Base-by-base conservation (phyloP, 2,329 filamentous ascomycete genomes). In the Simplicillium aogashimaense region DNA sequence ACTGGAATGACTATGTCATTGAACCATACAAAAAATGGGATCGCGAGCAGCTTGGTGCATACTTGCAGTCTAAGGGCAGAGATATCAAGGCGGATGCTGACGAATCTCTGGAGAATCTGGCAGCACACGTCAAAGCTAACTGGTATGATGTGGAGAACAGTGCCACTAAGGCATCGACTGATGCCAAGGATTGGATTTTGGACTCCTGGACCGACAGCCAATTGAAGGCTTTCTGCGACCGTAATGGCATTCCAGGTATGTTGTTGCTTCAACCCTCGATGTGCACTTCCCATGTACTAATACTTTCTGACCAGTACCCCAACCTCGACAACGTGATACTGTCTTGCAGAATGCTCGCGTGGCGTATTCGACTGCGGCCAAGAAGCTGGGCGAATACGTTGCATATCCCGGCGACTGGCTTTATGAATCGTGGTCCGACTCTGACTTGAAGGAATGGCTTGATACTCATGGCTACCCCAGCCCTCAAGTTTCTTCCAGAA, bases 381-480 rank as follows among this genome's bases (percentile, higher is more conserved):
- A 86, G 62, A 80, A 79, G 62, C 59, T 60, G 10, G 86, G 86
- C 45, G 83, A 95, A 64, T 83, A 86, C 12, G 67, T 77, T 39
- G 66, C 78, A n/a, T 97, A 97, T 56, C 92, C 92, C 29, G 92
- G 92, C 31, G 79, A 95, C 66, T 97, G 92, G 92, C 69, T 97
- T 34, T 98, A 95, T 58, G 74, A 81, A 45, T 72, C 82, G 7
- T 98, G 92, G 92, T 82, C 85, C 39, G 86, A 95, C 48, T 95
- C 89, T 48, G 90, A 95, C 37, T 67, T 95, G 47, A 97, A 97
- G 71, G 76, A 85, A 49, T 98, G 86, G 83, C 81, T 95, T 36
- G 92, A 97, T 54, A 81, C 83, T 50, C 79, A 87, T 50, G 92
- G 92, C 38, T 80, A 90, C 61, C 82, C 86, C 11, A 85, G 77